A percentile compares a stretch with the other conserved stretches of the same genome.
phyloP scores from a whole-genome alignment of 176 grass and related monocot species.

The Paspalum notatum region DNA sequence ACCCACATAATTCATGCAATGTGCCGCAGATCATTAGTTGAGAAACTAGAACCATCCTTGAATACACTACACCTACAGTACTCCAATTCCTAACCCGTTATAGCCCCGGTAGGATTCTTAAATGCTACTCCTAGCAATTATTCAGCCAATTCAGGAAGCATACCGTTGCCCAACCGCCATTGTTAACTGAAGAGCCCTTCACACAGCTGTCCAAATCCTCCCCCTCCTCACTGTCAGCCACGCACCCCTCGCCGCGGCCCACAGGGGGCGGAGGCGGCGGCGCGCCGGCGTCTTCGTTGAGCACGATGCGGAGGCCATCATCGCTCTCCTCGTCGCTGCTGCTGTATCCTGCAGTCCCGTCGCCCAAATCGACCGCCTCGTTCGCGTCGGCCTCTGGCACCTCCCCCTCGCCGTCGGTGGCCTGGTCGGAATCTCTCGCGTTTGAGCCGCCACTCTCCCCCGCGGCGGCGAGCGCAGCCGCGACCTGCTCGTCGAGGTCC shows the following conservation, averaged over 20 bases:
- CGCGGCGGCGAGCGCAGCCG: conserved; percentile 40
- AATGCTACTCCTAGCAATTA: not conserved
- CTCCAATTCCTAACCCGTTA: not conserved
- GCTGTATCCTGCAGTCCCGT: conserved; percentile 44
- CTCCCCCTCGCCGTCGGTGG: conserved; percentile 38
- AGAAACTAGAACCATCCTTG: not conserved
- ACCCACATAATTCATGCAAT: not conserved
- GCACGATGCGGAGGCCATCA: conserved; percentile 72
- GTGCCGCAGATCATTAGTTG: not conserved
- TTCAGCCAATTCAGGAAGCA: conserved; percentile 28
- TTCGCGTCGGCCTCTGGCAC: conserved; percentile 36
- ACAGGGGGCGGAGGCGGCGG: conserved; percentile 26
- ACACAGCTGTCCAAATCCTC: conserved; percentile 33
- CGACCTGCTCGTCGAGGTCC: conserved; percentile 70
- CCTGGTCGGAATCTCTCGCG: conserved; percentile 54
- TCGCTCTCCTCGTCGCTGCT: conserved; percentile 70
- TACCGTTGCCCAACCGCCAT: conserved; percentile 40
- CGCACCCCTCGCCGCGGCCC: conserved; percentile 15
- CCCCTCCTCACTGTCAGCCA: conserved; percentile 43
- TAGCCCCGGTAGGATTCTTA: not conserved
- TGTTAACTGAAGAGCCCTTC: conserved; percentile 5
- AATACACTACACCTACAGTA: not conserved
- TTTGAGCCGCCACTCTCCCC: conserved; percentile 56
- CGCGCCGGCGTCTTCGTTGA: conserved; percentile 61
- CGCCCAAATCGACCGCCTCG: conserved; percentile 56